Evolutionary conservation across 768 basidiomycete species (phyloP).

Genomic region (Gelatoporia subvermispora): DNA sequence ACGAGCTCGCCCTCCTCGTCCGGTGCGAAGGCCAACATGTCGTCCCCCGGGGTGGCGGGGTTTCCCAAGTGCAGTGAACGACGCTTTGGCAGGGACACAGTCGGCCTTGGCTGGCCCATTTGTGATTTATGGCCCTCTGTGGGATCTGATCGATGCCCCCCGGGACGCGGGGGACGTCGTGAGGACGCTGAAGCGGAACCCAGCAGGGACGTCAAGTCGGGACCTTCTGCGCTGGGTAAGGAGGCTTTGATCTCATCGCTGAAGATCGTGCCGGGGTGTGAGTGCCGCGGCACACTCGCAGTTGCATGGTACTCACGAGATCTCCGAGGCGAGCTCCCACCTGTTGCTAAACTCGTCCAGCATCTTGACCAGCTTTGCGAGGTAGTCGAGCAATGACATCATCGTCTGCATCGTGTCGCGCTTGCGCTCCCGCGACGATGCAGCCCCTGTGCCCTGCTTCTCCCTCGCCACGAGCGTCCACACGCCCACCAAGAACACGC

Average conservation of each 20-base stretch:
- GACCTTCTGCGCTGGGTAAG: conserved; percentile 1
- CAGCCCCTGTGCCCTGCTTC: neutral
- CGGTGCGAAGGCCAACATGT: too few species aligned
- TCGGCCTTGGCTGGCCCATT: too few species aligned
- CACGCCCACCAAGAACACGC: conserved; percentile 48
- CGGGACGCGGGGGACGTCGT: too few species aligned
- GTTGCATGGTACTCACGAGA: conserved; percentile 12
- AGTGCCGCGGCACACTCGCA: neutral
- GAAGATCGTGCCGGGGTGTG: neutral
- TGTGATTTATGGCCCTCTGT: too few species aligned
- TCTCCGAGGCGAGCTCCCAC: conserved; percentile 17
- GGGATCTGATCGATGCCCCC: too few species aligned
- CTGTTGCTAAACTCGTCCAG: conserved; percentile 12
- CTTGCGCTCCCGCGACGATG: neutral
- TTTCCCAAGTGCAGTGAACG: too few species aligned
- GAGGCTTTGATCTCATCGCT: conserved; percentile 16
- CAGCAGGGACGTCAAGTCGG: too few species aligned
- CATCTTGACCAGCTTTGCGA: conserved; percentile 10
- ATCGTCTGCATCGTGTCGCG: conserved; percentile 3
- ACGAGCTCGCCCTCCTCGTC: too few species aligned
- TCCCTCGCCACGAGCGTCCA: conserved; percentile 39
- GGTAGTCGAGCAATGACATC: conserved; percentile 1
- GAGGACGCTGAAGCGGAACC: too few species aligned
- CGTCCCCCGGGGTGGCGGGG: too few species aligned
- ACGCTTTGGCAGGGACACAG: too few species aligned